A percentile compares a stretch with the other conserved stretches of the same genome.
Evolutionary conservation across 495 filamentous ascomycete genomes (phyloP).

Genomic region (Collariella sp.): DNA sequence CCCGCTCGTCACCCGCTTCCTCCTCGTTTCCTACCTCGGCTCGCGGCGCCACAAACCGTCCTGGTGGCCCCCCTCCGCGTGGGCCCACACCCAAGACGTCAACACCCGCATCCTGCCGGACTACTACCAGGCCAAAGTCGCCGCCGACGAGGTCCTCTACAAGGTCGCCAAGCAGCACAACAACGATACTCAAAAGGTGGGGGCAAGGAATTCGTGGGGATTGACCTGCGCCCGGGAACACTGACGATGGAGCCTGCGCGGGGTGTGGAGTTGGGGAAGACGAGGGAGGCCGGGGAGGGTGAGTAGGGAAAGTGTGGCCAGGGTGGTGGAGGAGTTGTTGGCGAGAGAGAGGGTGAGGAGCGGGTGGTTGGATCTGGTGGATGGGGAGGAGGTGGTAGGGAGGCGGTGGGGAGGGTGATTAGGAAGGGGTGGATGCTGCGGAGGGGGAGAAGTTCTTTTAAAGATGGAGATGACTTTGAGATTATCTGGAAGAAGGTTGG

Average conservation of each 20-base stretch:
- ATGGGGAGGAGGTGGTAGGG: conserved; percentile 49
- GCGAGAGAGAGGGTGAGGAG: conserved; percentile 43
- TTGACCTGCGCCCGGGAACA: conserved; percentile 58
- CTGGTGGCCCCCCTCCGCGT: conserved; percentile 61
- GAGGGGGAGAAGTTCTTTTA: conserved; percentile 45
- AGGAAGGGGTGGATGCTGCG: conserved; percentile 54
- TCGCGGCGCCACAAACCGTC: conserved; percentile 49
- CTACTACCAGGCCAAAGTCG: conserved; percentile 68
- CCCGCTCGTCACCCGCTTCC: conserved; percentile 57
- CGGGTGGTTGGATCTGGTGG: conserved; percentile 40
- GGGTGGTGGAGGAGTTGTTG: conserved; percentile 56
- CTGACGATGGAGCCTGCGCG: conserved; percentile 54
- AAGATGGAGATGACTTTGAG: background rate
- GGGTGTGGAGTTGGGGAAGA: conserved; percentile 58
- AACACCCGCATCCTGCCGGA: conserved; percentile 49
- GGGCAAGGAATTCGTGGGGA: conserved; percentile 46
- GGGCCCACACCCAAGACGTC: conserved; percentile 40
- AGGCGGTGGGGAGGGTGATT: conserved; percentile 58
- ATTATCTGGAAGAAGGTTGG: no score
- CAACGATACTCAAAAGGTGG: no score
- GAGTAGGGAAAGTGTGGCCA: conserved; percentile 61
- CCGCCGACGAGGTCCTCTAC: conserved; percentile 65
- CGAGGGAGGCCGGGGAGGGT: conserved; percentile 45
- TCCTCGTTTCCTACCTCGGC: conserved; percentile 61
- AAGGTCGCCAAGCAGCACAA: conserved; percentile 35